Conservation (phyloP, 148 eudicot species). For the Persicaria maculosa region DNA sequence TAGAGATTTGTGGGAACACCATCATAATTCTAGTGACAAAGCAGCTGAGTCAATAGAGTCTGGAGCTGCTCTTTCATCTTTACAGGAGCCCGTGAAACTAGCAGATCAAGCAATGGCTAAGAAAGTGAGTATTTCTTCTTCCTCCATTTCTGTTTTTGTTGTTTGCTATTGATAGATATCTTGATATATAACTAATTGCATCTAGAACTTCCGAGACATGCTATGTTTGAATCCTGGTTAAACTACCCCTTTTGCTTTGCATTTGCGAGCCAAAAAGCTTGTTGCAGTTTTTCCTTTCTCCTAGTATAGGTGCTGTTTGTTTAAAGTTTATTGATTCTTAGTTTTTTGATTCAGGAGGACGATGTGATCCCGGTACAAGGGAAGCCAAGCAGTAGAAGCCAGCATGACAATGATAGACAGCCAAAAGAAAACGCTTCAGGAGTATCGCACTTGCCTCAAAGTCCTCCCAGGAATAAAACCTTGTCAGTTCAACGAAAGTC, state of each 20-base stretch:
- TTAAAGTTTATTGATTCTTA: background rate
- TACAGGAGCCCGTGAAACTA: constrained; percentile 39
- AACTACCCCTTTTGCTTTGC: background rate
- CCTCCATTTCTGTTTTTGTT: background rate
- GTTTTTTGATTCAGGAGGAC: constrained; percentile 31
- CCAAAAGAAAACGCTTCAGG: constrained; percentile 25
- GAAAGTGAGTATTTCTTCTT: constrained; percentile 39
- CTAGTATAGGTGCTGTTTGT: background rate
- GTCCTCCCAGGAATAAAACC: constrained; percentile 34
- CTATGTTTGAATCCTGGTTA: background rate
- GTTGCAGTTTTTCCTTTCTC: background rate
- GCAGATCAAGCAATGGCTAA: constrained; percentile 39
- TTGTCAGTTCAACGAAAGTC: constrained; percentile 22
- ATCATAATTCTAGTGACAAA: constrained; percentile 37
- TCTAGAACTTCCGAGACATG: background rate
- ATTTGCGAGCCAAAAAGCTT: background rate
- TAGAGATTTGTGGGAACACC: constrained; percentile 19
- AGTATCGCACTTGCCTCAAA: constrained; percentile 29
- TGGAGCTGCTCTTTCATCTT: constrained; percentile 34
- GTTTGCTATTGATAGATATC: background rate
- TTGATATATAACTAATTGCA: background rate
- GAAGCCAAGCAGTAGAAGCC: constrained; percentile 35
- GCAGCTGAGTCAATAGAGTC: constrained; percentile 27
- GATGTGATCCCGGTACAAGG: constrained; percentile 34
- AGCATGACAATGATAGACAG: constrained; percentile 22